A percentile compares a stretch with the other conserved stretches of the same genome.
Evolutionary conservation across 352 stramenopile species (phyloP).

Genomic region (Pythium insidiosum): DNA sequence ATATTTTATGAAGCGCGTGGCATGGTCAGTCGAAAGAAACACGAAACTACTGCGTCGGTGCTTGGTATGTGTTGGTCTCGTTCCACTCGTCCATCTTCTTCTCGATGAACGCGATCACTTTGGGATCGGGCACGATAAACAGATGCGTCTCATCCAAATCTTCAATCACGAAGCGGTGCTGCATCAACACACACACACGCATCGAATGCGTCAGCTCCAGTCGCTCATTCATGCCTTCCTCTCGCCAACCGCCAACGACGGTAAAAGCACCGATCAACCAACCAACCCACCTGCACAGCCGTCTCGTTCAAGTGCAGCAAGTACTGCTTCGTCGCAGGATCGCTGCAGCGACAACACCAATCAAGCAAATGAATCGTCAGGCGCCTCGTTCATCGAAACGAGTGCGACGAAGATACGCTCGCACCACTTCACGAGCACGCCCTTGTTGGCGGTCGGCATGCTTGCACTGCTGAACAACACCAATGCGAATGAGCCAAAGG

Average conservation of each 20-base stretch:
- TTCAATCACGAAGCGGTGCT: slow-evolving; percentile 85
- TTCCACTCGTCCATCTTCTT: slow-evolving; percentile 89
- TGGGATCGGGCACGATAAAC: slow-evolving; percentile 81
- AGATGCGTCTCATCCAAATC: slow-evolving; percentile 78
- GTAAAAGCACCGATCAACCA: too few species aligned
- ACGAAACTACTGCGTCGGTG: slow-evolving; percentile 41
- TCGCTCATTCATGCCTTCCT: too few species aligned
- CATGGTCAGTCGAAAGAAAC: too few species aligned
- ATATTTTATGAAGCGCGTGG: too few species aligned
- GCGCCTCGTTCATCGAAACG: neutral
- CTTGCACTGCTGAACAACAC: too few species aligned
- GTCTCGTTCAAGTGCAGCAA: slow-evolving; percentile 77
- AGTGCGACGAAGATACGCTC: too few species aligned
- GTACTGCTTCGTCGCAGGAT: slow-evolving; percentile 83
- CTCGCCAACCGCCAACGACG: too few species aligned
- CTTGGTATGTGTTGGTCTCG: slow-evolving; percentile 84
- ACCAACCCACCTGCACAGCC: slow-evolving; percentile 61
- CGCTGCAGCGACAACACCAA: slow-evolving; percentile 25
- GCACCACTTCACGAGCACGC: slow-evolving; percentile 80
- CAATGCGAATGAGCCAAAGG: too few species aligned
- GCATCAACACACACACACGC: slow-evolving; percentile 1
- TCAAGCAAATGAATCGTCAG: neutral
- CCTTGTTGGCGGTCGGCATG: slow-evolving; percentile 81
- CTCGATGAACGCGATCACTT: slow-evolving; percentile 79
- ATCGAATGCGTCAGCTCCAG: too few species aligned